Evolutionary conservation across 208 protist genomes (phyloP), one percentile per base, ranked within the genome.

Genomic region (Trypanosomatidae sp.): DNA sequence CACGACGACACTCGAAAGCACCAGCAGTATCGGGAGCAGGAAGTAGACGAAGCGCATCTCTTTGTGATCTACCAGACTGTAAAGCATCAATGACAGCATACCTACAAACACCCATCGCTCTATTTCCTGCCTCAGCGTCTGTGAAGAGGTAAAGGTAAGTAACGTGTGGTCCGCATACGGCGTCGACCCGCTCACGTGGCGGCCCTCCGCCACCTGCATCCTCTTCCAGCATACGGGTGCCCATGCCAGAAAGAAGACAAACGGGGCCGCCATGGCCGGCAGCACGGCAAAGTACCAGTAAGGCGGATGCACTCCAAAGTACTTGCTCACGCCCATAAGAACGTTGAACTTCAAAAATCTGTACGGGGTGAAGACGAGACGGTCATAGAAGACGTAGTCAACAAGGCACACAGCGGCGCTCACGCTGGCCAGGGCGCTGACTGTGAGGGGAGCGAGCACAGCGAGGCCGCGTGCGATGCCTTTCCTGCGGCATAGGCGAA

Each of bases 21-120:
- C 36, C 39, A 95, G 60, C 36, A 62, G 33, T 7, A 93, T 15
- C 33, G 90, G 82, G 0, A 95, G 59, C 19, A 93, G 70, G 6
- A 83, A 67, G 64, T 88, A 90, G 22, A 97, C 50, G 77, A 97
- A 97, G 60, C 97, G 89, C 77, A 98, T 96, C 74, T 99, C 97
- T 73, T 99, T 99, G 85, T 99, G 97, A 1, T 66, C 71, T 30
- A 98, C 76, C 10, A 89, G 64, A 62, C 89, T 97, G 75, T 98
- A 91, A n/a, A 85, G 62, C 0, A 71, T 2, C 10, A 98, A 28
- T 44, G 70, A 50, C 25, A 72, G 3, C 0, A 19, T 33, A 22
- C 33, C 5, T 6, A 80, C 71, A 49, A 75, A 50, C 8, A 28
- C 28, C 65, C 70, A 80, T 0, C 76, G 76, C 15, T 62, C 33